Percentiles rank a stretch among this genome's conserved stretches.
Evolutionary conservation across 495 filamentous ascomycete species (phyloP).

Genomic region (Friedmanniomyces simplex): DNA sequence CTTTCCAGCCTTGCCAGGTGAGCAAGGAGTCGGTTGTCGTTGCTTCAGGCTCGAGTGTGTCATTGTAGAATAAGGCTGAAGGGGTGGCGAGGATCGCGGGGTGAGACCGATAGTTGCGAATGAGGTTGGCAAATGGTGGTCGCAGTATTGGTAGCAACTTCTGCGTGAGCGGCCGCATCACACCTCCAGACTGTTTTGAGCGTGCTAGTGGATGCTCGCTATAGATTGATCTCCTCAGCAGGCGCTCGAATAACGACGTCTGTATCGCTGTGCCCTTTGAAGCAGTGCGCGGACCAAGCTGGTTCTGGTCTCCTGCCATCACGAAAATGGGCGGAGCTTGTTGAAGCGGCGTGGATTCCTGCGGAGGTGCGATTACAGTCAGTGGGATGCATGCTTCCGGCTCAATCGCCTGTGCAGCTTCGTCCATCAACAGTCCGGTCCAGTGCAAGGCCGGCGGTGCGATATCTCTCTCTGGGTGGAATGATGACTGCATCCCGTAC

Average conservation of each 20-base stretch:
- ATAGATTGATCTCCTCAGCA: constrained; percentile 39
- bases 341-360: constrained; percentile 13
- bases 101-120: constrained; percentile 51
- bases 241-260: constrained; percentile 42
- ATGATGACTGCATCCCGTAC: constrained; percentile 22
- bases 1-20: constrained; percentile 40
- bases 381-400: constrained; percentile 42
- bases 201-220: constrained; percentile 40
- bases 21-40: constrained; percentile 28
- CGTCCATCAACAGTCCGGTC: constrained; percentile 45
- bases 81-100: constrained; percentile 46
- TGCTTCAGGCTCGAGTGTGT: constrained; percentile 43
- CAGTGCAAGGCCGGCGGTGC: constrained; percentile 35
- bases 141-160: constrained; percentile 32
- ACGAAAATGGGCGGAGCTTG: constrained; percentile 35
- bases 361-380: constrained; percentile 40
- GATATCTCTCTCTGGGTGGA: constrained; percentile 21
- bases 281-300: constrained; percentile 42
- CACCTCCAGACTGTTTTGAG: constrained; percentile 17
- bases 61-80: constrained; percentile 42
- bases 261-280: constrained; percentile 32
- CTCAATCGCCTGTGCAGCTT: constrained; percentile 49
- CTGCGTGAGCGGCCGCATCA: constrained; percentile 17
- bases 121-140: constrained; percentile 44
- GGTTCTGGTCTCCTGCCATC: constrained; percentile 48